Base-by-base conservation (phyloP, 805 yeast species). In the Kazachstania bromeliacearum region DNA sequence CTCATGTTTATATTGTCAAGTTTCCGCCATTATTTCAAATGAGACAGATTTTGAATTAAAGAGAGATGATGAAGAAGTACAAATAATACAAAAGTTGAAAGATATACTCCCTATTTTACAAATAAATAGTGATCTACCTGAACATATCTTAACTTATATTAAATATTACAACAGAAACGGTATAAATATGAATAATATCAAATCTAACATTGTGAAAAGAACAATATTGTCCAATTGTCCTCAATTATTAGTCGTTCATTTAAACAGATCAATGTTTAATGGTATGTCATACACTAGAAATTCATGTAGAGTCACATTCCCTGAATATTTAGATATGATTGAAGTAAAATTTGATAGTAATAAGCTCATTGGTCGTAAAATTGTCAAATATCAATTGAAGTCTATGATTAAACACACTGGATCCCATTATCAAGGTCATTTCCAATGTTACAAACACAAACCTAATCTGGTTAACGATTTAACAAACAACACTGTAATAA, bases 391-490 rank as follows among this genome's bases (percentile, higher is more conserved):
- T 55, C 64, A 65, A 41, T 65, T 92, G 25, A 72, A 70, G 42
- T 81, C 96, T 0, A 63, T 85, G 42, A 76, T 92, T 14, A 71
- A 87, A 45, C 97, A 92, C 55, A 75, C 78, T 31, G 98, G 98
- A 0, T 77, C 89, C 1, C 96, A 88, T 57, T 70, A 77, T 15
- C 73, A 76, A 30, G 97, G 97, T 1, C 97, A 88, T 53, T 88
- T 87, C 54, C 95, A 88, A 50, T 84, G 95, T 48, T 85, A 75
- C 54, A 77, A 82, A 43, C 76, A 75, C 33, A 88, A 87, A 53
- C 89, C 92, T 2, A 55, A 70, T 3, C 70, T 68, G 38, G 48
- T 56, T 16, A 59, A 57, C 38, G 61, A 55, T 28, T 39, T 44
- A 0, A 19, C 18, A n/a, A 43, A 50, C 1, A 52, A 53, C 21